Percentiles rank a stretch among this genome's conserved stretches.
Conservation (phyloP, 129 eudicot species). For the Artemisia tridentata region DNA sequence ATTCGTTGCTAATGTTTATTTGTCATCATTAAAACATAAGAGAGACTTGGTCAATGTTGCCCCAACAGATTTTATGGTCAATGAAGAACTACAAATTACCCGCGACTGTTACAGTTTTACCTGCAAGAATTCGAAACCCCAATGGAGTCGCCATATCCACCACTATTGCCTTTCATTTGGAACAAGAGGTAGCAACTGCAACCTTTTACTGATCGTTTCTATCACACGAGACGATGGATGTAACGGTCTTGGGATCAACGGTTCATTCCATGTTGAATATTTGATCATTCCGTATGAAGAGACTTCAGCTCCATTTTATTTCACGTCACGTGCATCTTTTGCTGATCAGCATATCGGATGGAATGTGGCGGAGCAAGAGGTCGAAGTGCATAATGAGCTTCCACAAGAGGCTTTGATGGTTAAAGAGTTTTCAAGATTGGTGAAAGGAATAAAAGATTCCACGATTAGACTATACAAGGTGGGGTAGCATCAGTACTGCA, state of each 20-base stretch:
- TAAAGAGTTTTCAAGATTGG: conserved; percentile 58
- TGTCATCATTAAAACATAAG: too few relatives aligned
- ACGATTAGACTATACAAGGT: too few relatives aligned
- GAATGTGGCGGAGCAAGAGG: conserved; percentile 51
- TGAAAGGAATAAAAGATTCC: background rate
- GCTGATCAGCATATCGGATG: conserved; percentile 64
- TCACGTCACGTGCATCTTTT: conserved; percentile 56
- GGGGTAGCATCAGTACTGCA: too few relatives aligned
- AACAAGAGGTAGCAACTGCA: conserved; percentile 46
- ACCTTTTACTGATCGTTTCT: conserved; percentile 65
- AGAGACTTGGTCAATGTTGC: too few relatives aligned
- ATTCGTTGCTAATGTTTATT: too few relatives aligned
- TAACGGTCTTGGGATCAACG: conserved; percentile 55
- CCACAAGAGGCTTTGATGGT: conserved; percentile 88
- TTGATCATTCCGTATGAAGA: conserved; percentile 72
- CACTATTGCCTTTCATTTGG: conserved; percentile 61
- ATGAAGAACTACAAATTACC: conserved; percentile 66
- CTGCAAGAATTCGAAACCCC: conserved; percentile 41
- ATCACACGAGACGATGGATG: conserved; percentile 65
- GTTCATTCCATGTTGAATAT: conserved; percentile 61
- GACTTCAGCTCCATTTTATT: conserved; percentile 49
- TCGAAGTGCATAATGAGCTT: conserved; percentile 40
- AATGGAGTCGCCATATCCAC: conserved; percentile 63
- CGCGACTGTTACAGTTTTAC: conserved; percentile 45
- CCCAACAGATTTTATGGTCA: conserved; percentile 72